Percentiles rank a stretch among this genome's conserved stretches.
phyloP scores from a whole-genome alignment of 202 grass and related monocot species.

The Setaria viridis region DNA sequence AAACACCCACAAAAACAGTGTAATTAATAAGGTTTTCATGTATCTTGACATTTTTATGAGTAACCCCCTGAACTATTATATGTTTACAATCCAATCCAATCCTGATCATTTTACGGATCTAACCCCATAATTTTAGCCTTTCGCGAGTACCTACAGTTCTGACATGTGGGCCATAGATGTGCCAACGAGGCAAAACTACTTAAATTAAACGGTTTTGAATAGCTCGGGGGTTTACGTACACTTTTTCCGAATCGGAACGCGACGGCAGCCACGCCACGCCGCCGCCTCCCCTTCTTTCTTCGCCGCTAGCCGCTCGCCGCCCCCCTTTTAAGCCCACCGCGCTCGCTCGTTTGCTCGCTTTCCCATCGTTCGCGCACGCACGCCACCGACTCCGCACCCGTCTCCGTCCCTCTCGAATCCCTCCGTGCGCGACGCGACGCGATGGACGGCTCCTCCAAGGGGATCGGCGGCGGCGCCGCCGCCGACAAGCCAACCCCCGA shows the following conservation, averaged over 20 bases:
- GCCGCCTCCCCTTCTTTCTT: not conserved
- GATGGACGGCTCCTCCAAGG: conserved; percentile 65
- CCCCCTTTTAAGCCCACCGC: not conserved
- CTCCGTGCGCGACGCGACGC: not conserved
- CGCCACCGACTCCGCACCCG: not conserved
- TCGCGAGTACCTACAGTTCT: no score
- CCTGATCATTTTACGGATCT: no score
- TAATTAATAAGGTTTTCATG: no score
- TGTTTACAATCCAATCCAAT: no score
- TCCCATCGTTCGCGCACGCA: conserved; percentile 19
- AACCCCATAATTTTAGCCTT: no score
- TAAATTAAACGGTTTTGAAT: no score
- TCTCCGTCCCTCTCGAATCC: not conserved
- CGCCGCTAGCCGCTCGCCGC: not conserved
- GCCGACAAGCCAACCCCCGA: conserved; percentile 49
- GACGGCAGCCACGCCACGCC: not conserved
- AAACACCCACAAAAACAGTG: no score
- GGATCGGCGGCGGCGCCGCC: conserved; percentile 39
- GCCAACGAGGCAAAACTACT: no score
- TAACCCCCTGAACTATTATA: no score
- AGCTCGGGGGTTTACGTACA: no score
- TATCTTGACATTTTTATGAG: no score
- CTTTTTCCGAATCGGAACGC: conserved; percentile 3
- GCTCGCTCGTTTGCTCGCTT: not conserved
- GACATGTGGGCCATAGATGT: no score